These are phyloP conservation scores for Erythrobasidium hasegawianum DNA, from an alignment of 1,284 basidiomycete genomes.

Conservation along the genomic window DNA sequence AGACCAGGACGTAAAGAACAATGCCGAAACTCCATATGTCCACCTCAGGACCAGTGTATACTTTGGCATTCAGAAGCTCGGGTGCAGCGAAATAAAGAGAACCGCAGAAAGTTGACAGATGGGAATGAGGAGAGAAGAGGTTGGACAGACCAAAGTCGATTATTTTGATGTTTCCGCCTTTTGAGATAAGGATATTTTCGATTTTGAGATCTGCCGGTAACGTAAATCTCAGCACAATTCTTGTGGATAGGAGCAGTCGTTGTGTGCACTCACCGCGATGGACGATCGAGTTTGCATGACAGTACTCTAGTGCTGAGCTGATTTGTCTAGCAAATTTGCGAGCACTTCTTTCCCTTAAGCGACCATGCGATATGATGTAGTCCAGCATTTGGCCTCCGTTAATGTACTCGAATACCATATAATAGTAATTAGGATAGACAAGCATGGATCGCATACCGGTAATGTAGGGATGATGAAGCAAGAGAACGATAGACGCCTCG, in stretches of 20 bases:
- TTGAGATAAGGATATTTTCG: constrained; percentile 98
- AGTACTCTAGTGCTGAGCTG: constrained; percentile 91
- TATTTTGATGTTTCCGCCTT: constrained; percentile 98
- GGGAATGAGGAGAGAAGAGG: constrained; percentile 77
- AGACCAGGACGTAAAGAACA: constrained; percentile 93
- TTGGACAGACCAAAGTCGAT: constrained; percentile 99
- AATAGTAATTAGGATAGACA: constrained; percentile 91
- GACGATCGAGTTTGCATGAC: constrained; percentile 94
- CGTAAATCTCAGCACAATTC: not conserved
- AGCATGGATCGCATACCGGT: constrained; percentile 99
- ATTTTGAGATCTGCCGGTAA: constrained; percentile 82
- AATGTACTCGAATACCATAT: constrained; percentile 99
- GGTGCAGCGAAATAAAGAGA: constrained; percentile 98
- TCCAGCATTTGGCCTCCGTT: constrained; percentile 99
- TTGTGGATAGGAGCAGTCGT: not conserved
- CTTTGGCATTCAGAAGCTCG: constrained; percentile 90
- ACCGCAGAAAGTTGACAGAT: constrained; percentile 93
- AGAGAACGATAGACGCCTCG: constrained; percentile 87
- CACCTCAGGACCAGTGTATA: constrained; percentile 95
- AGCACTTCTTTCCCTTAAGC: constrained; percentile 87
- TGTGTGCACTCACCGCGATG: constrained; percentile 61
- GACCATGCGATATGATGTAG: constrained; percentile 98
- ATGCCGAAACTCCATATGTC: constrained; percentile 99
- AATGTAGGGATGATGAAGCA: constrained; percentile 96
- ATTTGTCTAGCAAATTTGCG: constrained; percentile 97